Evolutionary conservation across 495 filamentous ascomycete genomes (phyloP), one percentile per base, ranked within the genome.

Genomic region (Penicillium roqueforti): DNA sequence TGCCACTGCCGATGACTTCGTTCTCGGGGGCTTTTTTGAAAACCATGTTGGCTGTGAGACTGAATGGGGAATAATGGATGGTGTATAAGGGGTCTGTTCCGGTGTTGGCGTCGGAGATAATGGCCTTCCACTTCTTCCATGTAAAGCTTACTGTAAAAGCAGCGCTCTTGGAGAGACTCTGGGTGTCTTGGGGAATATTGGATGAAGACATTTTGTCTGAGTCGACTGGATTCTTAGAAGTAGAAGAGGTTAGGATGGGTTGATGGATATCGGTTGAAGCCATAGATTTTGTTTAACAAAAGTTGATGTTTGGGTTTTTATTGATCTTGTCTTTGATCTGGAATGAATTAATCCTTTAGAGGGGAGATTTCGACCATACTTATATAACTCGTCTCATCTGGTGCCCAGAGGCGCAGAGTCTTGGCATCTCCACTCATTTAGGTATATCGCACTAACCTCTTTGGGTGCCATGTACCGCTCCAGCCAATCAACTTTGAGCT

Each of bases 51-150:
- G 32, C 20, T 4, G 19, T 28, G 1, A 50, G 22, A 13, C 62
- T 51, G 49, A 57, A 65, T 25, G 49, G 49, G 28, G 42, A 51
- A 13, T 61, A 51, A 10, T 62, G 22, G 36, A 68, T 44, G 1
- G 54, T 47, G 50, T 68, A 68, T 11, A 61, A 51, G 13, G 68
- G 59, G 0, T 28, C 34, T 16, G 46, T 22, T 5, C 36, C 18
- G 9, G 58, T 61, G 13, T 54, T 53, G 26, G 25, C 28, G 19
- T 66, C 60, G 8, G 41, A 49, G 13, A 70, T 55, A 0, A 56
- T 37, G 16, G 53, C 47, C 23, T 63, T 61, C 32, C 56, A 70
- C n/a, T 60, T 59, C n/a, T 58, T 57, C 65, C 63, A 68, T 37
- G 59, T 53, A 43, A 66, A 67, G 51, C 67, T 57, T 9, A 70